Evolutionary conservation across 257 asterid genomes (phyloP), one percentile per base, ranked within the genome.

Genomic region (Buddleja alternifolia): DNA sequence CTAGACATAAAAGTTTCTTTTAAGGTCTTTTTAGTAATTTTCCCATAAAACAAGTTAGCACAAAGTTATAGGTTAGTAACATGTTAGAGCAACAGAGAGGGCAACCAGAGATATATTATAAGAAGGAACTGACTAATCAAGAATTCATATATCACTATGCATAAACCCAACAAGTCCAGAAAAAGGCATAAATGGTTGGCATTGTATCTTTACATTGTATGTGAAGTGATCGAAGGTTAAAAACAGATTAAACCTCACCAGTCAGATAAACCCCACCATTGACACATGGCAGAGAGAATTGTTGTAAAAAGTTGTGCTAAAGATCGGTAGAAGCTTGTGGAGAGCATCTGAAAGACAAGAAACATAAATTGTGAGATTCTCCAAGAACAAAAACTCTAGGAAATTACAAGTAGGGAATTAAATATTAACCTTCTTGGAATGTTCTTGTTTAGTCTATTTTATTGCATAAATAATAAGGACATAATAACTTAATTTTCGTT

Each of bases 291-390:
- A 25, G 37, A 47, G 21, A 61, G 19, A 19, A 37, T 66, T 23
- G 37, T 7, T 42, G n/a, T 36, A 40, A n/a, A 6, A 12, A 14
- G 17, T 32, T 37, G 60, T 32, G 14, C 15, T 23, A 21, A 42
- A 46, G 5, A 16, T 34, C 62, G 44, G 55, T 24, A 23, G 15
- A 60, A n/a, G 8, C 17, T 29, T 24, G 25, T 20, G 17, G 19
- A 59, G 52, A 58, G 8, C 16, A 52, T 44, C 71, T 63, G 71
- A 19, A 42, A 63, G 66, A 72, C 29, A 54, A 5, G 9, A 40
- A 71, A 3, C 34, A 63, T 21, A 36, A 23, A 40, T 8, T 19
- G 7, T 8, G 56, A 42, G 50, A 32, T 63, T 29, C 42, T 21
- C 60, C 16, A 40, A 25, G 46, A 25, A 24, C 10, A 15, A 29